These are phyloP conservation scores for Lumnitzera littorea DNA, from an alignment of 345 rosid genomes.

Conservation along the genomic window DNA sequence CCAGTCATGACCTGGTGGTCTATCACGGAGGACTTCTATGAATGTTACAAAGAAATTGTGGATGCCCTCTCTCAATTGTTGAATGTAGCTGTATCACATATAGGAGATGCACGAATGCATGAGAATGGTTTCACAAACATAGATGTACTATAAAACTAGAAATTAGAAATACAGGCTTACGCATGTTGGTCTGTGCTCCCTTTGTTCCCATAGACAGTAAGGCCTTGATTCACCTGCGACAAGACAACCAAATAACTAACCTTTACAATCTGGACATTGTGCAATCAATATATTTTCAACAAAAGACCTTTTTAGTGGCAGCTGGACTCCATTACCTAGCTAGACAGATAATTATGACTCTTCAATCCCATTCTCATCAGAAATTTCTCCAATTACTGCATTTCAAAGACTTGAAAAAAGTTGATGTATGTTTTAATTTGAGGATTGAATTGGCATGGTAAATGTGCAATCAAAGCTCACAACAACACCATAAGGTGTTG, in stretches of 20 bases:
- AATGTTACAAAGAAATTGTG: slow-evolving; percentile 95
- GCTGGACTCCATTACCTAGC: no score
- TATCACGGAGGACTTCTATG: slow-evolving; percentile 89
- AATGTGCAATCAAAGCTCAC: no score
- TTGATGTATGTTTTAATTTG: no score
- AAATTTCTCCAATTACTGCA: no score
- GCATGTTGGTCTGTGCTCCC: slow-evolving; percentile 99
- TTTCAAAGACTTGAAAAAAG: no score
- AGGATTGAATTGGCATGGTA: no score
- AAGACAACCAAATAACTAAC: slow-evolving; percentile 7
- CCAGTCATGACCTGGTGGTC: slow-evolving; percentile 99
- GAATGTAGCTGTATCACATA: slow-evolving; percentile 58
- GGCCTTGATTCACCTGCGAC: slow-evolving; percentile 91
- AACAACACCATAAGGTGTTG: no score
- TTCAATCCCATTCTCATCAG: no score
- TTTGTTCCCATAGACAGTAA: slow-evolving; percentile 93
- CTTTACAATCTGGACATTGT: slow-evolving; percentile 1
- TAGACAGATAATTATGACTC: no score
- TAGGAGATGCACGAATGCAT: no score
- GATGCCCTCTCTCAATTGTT: slow-evolving; percentile 97
- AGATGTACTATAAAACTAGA: neutral
- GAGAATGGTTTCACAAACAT: neutral
- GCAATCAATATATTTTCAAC: no score
- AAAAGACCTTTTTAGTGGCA: no score
- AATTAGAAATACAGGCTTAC: slow-evolving; percentile 38